A percentile compares a stretch with the other conserved stretches of the same genome.
Evolutionary conservation across 1,284 basidiomycete species (phyloP).

Genomic region (Clitocybe nebularis): DNA sequence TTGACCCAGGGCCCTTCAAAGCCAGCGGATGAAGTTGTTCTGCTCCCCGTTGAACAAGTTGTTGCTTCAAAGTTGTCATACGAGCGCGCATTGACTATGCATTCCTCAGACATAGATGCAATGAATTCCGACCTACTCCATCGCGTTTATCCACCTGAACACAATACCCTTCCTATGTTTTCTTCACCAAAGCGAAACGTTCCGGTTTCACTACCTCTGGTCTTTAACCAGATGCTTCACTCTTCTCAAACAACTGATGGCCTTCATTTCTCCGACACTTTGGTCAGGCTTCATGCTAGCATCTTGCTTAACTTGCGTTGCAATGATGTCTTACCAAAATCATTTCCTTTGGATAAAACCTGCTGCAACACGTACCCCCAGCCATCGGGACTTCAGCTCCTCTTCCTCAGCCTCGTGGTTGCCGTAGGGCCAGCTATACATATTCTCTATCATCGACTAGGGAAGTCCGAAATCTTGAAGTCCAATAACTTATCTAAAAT

Average conservation of each 20-base stretch:
- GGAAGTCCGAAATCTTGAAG: slow-evolving; percentile 14
- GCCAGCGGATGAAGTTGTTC: slow-evolving; percentile 67
- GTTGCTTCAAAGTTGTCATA: slow-evolving; percentile 55
- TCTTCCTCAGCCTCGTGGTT: slow-evolving; percentile 50
- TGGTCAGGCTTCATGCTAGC: slow-evolving; percentile 71
- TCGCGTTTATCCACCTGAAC: slow-evolving; percentile 48
- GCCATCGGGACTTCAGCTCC: slow-evolving; percentile 57
- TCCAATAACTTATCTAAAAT: not conserved
- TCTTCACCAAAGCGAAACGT: slow-evolving; percentile 18
- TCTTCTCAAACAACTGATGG: slow-evolving; percentile 77
- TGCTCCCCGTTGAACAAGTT: slow-evolving; percentile 75
- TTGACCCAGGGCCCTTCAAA: slow-evolving; percentile 35
- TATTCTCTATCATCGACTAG: slow-evolving; percentile 25
- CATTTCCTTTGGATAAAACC: slow-evolving; percentile 73
- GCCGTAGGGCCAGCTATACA: slow-evolving; percentile 55
- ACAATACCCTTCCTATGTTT: slow-evolving; percentile 22
- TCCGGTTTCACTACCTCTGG: slow-evolving; percentile 62
- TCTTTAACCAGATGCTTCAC: slow-evolving; percentile 77
- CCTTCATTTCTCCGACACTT: slow-evolving; percentile 68
- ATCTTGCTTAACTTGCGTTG: slow-evolving; percentile 80
- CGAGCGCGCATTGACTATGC: slow-evolving; percentile 66
- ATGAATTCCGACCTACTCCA: slow-evolving; percentile 84
- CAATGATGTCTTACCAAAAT: slow-evolving; percentile 70
- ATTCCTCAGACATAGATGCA: slow-evolving; percentile 74
- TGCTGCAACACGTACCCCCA: slow-evolving; percentile 79